Evolutionary conservation across 148 eudicot genomes (phyloP).

Genomic region (Cornus controversa): DNA sequence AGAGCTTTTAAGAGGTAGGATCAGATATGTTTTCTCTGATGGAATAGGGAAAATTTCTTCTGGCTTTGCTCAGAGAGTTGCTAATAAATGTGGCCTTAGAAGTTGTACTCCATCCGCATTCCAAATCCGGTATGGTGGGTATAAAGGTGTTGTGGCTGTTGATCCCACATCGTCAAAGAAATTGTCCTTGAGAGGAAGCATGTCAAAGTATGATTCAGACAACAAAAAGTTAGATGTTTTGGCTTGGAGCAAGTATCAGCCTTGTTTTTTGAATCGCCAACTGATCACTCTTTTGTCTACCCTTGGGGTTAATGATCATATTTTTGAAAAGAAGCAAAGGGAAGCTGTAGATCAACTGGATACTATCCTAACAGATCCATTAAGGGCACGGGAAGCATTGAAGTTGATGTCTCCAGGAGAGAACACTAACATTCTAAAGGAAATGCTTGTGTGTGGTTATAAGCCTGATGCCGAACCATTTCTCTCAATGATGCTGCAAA

Average conservation of each 20-base stretch:
- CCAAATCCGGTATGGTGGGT: slow-evolving; percentile 78
- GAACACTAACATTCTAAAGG: slow-evolving; percentile 24
- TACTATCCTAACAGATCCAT: slow-evolving; percentile 53
- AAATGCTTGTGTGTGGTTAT: slow-evolving; percentile 31
- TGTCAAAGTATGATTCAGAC: slow-evolving; percentile 62
- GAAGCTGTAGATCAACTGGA: slow-evolving; percentile 61
- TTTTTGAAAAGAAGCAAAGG: slow-evolving; percentile 64
- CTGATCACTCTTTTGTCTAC: slow-evolving; percentile 71
- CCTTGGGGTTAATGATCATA: slow-evolving; percentile 57
- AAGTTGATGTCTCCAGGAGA: slow-evolving; percentile 52
- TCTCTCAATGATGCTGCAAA: slow-evolving; percentile 27
- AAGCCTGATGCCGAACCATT: slow-evolving; percentile 27
- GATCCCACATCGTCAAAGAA: slow-evolving; percentile 54
- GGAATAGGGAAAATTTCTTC: slow-evolving; percentile 80
- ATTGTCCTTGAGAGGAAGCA: slow-evolving; percentile 64
- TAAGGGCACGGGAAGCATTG: slow-evolving; percentile 59
- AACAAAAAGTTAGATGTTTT: slow-evolving; percentile 58
- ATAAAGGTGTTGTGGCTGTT: slow-evolving; percentile 76
- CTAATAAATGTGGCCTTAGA: slow-evolving; percentile 49
- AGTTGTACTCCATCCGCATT: slow-evolving; percentile 62
- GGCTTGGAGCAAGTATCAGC: slow-evolving; percentile 69
- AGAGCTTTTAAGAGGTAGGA: slow-evolving; percentile 14
- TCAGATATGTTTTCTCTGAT: slow-evolving; percentile 58
- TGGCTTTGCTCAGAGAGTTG: slow-evolving; percentile 64
- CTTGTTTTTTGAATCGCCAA: slow-evolving; percentile 71